Evolutionary conservation across 2,329 filamentous ascomycete species (phyloP).

Genomic region (Helminthosporium solani): DNA sequence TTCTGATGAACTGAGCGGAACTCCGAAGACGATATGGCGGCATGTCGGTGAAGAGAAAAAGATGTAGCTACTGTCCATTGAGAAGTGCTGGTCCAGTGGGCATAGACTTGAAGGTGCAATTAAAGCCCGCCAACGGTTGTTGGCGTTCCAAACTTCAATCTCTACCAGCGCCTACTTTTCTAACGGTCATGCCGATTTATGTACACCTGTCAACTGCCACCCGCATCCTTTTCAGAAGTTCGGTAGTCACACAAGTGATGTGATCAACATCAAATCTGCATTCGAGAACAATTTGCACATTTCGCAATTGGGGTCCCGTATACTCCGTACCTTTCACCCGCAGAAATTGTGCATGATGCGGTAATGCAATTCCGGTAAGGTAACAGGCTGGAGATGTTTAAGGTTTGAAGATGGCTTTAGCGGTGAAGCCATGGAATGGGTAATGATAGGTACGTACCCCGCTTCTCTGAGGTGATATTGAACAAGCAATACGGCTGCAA

Average conservation of each 20-base stretch:
- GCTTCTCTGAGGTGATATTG: background rate
- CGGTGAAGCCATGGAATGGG: constrained; percentile 14
- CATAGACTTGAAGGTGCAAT: constrained; percentile 15
- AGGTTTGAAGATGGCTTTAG: constrained; percentile 17
- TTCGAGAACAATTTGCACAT: background rate
- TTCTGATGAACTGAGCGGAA: constrained; percentile 1
- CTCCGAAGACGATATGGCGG: constrained; percentile 3
- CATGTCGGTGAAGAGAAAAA: background rate
- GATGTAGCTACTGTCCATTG: background rate
- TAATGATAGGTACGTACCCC: background rate
- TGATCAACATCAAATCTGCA: no score
- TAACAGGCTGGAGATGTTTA: constrained; percentile 4
- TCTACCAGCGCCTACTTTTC: constrained; percentile 7
- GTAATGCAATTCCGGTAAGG: background rate
- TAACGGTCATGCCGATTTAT: constrained; percentile 9
- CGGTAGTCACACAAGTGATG: no score
- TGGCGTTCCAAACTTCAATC: constrained; percentile 24
- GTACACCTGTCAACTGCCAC: background rate
- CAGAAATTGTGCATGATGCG: background rate
- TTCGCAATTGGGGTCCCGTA: background rate
- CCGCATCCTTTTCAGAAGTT: no score
- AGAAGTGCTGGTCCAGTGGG: background rate
- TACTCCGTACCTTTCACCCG: background rate
- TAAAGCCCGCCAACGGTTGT: constrained; percentile 24
- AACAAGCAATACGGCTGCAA: no score